These are phyloP conservation scores for Diaporthe vexans DNA, from an alignment of 2,329 filamentous ascomycete genomes.

Conservation along the genomic window DNA sequence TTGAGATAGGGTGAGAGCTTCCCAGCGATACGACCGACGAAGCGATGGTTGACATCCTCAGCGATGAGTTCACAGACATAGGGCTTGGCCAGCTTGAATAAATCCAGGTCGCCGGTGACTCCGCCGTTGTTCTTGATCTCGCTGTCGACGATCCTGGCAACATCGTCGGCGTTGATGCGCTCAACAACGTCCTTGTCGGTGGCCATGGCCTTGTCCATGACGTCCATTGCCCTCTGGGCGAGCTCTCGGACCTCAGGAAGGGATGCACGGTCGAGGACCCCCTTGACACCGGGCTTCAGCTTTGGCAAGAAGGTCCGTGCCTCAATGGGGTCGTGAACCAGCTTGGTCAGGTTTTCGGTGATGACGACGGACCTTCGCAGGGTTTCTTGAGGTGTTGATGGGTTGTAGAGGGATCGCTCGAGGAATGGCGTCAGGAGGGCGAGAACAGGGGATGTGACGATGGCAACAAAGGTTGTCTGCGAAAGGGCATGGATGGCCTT, in stretches of 20 bases:
- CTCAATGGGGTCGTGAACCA: slow-evolving; percentile 95
- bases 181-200: slow-evolving; percentile 75
- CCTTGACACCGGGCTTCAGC: slow-evolving; percentile 92
- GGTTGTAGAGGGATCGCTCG: slow-evolving; percentile 93
- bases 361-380: slow-evolving; percentile 96
- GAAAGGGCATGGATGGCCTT: slow-evolving; percentile 98
- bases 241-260: slow-evolving; percentile 95
- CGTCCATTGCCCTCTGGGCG: slow-evolving; percentile 82
- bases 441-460: slow-evolving; percentile 95
- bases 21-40: slow-evolving; percentile 78
- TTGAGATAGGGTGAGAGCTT: slow-evolving; percentile 83
- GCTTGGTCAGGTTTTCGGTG: slow-evolving; percentile 96
- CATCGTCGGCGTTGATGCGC: slow-evolving; percentile 79
- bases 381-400: slow-evolving; percentile 92
- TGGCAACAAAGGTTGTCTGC: slow-evolving; percentile 97
- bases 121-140: slow-evolving; percentile 80
- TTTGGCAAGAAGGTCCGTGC: slow-evolving; percentile 96
- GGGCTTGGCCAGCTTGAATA: slow-evolving; percentile 76
- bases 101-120: slow-evolving; percentile 71
- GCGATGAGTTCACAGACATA: slow-evolving; percentile 89
- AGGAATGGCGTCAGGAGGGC: slow-evolving; percentile 94
- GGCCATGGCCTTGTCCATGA: slow-evolving; percentile 95
- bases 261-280: slow-evolving; percentile 87
- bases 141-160: slow-evolving; percentile 79
- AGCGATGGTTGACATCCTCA: slow-evolving; percentile 88